Conservation (phyloP, 495 filamentous ascomycete genomes). For the Thozetella sp. region DNA sequence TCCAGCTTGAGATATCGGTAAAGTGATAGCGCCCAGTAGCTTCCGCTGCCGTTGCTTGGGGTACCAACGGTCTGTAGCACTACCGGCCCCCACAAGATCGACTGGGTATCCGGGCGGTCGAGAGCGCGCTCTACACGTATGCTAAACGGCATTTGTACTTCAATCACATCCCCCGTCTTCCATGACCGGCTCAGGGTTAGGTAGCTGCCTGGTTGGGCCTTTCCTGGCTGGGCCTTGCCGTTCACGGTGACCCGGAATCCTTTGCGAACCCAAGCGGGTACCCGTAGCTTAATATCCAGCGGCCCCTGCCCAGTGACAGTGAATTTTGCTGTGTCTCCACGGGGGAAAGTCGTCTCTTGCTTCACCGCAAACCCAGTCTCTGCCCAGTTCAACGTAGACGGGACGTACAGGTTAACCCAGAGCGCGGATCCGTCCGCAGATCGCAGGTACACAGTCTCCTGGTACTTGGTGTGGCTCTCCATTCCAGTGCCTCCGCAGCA, state of each 20-base stretch:
- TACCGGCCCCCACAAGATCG: slow-evolving; percentile 27
- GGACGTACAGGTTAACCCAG: slow-evolving; percentile 32
- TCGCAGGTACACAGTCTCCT: slow-evolving; percentile 29
- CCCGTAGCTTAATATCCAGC: slow-evolving; percentile 27
- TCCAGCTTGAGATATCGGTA: slow-evolving; percentile 20
- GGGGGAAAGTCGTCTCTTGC: slow-evolving; percentile 27
- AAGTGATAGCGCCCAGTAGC: slow-evolving; percentile 13
- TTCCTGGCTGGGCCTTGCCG: slow-evolving; percentile 12
- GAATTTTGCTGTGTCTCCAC: slow-evolving; percentile 21
- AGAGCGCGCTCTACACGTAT: slow-evolving; percentile 24
- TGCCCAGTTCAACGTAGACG: slow-evolving; percentile 27
- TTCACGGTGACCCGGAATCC: slow-evolving; percentile 26
- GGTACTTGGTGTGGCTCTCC: slow-evolving; percentile 33
- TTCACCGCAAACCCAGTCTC: slow-evolving; percentile 23
- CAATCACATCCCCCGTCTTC: slow-evolving; percentile 27
- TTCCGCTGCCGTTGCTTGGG: slow-evolving; percentile 9
- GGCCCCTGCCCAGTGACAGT: slow-evolving; percentile 22
- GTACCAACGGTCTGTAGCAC: slow-evolving; percentile 21
- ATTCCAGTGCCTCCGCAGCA: slow-evolving; percentile 33
- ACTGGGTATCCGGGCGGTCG: slow-evolving; percentile 25
- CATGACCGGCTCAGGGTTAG: slow-evolving; percentile 24
- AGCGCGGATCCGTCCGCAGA: slow-evolving; percentile 24
- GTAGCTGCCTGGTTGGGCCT: slow-evolving; percentile 21
- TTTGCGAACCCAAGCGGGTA: slow-evolving; percentile 26
- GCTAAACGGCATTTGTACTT: slow-evolving; percentile 26